Percentiles rank a stretch among this genome's conserved stretches.
Conservation (phyloP, 129 eudicot genomes). For the Flaveria trinervia region DNA sequence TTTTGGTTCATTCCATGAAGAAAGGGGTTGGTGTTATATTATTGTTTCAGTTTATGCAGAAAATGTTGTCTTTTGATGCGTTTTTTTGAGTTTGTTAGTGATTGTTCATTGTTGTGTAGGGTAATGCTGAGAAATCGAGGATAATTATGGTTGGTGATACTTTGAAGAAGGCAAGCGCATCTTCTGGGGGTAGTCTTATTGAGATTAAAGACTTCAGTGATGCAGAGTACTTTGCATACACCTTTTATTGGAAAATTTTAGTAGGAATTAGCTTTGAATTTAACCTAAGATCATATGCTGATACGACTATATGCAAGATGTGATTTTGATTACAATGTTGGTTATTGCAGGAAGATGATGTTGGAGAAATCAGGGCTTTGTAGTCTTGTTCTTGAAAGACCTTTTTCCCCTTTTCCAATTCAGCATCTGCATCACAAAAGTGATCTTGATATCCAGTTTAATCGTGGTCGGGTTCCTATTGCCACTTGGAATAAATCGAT, state of each 20-base stretch:
- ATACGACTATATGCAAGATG: not conserved
- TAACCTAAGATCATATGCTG: no score
- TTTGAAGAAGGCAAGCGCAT: constrained; percentile 88
- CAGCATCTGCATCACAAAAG: constrained; percentile 63
- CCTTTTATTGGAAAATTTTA: not conserved
- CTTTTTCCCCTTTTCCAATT: constrained; percentile 87
- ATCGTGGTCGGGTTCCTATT: constrained; percentile 88
- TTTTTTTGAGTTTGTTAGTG: not conserved
- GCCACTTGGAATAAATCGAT: constrained; percentile 76
- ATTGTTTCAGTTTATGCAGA: not conserved
- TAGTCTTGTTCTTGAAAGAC: constrained; percentile 91
- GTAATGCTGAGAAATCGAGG: constrained; percentile 96
- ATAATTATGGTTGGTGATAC: constrained; percentile 97
- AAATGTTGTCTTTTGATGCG: not conserved
- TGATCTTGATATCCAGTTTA: constrained; percentile 67
- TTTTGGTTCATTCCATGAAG: constrained; percentile 86
- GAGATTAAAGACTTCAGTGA: constrained; percentile 92
- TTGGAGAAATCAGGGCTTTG: constrained; percentile 72
- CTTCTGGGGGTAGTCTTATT: constrained; percentile 65
- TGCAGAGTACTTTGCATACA: constrained; percentile 63
- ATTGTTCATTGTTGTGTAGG: constrained; percentile 48
- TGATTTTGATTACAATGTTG: constrained; percentile 19
- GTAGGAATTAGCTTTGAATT: not conserved
- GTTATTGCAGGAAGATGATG: constrained; percentile 64
- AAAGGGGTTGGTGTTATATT: constrained; percentile 62